Percentiles rank a stretch among this genome's conserved stretches.
Evolutionary conservation across 2,329 filamentous ascomycete species (phyloP).

Genomic region (Ceratocystis albifundus): DNA sequence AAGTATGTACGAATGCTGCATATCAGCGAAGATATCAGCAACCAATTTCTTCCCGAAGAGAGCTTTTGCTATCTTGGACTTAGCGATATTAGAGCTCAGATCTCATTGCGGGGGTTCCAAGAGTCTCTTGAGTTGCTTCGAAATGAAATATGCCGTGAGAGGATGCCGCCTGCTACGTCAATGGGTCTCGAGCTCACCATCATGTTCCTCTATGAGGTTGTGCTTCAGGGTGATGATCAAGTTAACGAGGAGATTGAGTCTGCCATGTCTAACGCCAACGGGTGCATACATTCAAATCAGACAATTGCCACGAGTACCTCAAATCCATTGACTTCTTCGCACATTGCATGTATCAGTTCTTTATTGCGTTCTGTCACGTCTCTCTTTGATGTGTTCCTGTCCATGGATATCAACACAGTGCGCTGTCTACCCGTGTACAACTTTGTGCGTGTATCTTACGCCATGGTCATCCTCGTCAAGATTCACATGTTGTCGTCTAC

Average conservation of each 20-base stretch:
- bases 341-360: slow-evolving; percentile 38
- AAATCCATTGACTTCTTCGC: slow-evolving; percentile 27
- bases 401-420: slow-evolving; percentile 46
- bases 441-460: slow-evolving; percentile 61
- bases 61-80: slow-evolving; percentile 43
- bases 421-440: slow-evolving; percentile 58
- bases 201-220: slow-evolving; percentile 66
- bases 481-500: slow-evolving; percentile 57
- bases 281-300: not conserved
- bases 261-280: not conserved
- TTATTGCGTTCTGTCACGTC: slow-evolving; percentile 23
- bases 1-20: slow-evolving; percentile 49
- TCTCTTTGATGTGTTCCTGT: slow-evolving; percentile 53
- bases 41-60: slow-evolving; percentile 58
- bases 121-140: slow-evolving; percentile 51
- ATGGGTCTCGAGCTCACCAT: slow-evolving; percentile 55
- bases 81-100: slow-evolving; percentile 51
- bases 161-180: slow-evolving; percentile 45
- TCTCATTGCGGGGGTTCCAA: slow-evolving; percentile 54
- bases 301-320: not conserved
- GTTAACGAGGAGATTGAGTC: slow-evolving; percentile 35
- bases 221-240: slow-evolving; percentile 49
- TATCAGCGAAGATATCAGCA: slow-evolving; percentile 56
- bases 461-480: slow-evolving; percentile 60
- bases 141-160: slow-evolving; percentile 40